Percentiles rank a stretch among this genome's conserved stretches.
phyloP scores from a whole-genome alignment of 495 filamentous ascomycete species.

The Daldinia concentrica region DNA sequence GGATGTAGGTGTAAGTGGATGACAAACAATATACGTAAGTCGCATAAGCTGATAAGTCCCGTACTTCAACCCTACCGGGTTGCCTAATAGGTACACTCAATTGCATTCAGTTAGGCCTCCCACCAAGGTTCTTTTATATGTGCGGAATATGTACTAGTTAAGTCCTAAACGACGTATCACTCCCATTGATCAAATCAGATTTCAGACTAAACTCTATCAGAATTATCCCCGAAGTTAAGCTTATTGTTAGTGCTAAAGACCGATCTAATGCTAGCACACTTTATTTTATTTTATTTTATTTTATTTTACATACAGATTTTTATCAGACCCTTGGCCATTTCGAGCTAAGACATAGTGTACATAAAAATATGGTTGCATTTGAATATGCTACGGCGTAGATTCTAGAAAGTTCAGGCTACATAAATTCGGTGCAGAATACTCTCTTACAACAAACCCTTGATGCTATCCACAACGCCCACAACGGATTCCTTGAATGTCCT shows the following conservation, averaged over 20 bases:
- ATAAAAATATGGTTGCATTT: not conserved
- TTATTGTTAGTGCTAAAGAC: not conserved
- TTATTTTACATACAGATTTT: not conserved
- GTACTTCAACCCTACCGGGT: not conserved
- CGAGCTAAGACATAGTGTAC: not conserved
- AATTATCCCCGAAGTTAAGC: not conserved
- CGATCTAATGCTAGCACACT: not conserved
- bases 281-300: too few species aligned
- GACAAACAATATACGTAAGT: not conserved
- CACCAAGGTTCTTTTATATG: not conserved
- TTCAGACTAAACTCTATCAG: not conserved
- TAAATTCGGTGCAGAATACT: not conserved
- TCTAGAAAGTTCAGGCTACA: not conserved
- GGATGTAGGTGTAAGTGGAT: too few species aligned
- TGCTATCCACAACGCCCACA: not conserved
- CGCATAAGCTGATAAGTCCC: not conserved
- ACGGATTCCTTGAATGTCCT: not conserved
- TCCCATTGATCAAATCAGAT: too few species aligned
- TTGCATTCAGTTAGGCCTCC: too few species aligned
- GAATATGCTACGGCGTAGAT: not conserved
- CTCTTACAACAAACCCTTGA: not conserved
- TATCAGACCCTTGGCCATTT: not conserved
- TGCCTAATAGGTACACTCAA: not conserved
- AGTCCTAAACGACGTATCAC: too few species aligned
- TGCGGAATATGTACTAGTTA: too few species aligned